Evolutionary conservation across 352 stramenopile genomes (phyloP), one percentile per base, ranked within the genome.

Genomic region (Thalassiosira ordinaria): DNA sequence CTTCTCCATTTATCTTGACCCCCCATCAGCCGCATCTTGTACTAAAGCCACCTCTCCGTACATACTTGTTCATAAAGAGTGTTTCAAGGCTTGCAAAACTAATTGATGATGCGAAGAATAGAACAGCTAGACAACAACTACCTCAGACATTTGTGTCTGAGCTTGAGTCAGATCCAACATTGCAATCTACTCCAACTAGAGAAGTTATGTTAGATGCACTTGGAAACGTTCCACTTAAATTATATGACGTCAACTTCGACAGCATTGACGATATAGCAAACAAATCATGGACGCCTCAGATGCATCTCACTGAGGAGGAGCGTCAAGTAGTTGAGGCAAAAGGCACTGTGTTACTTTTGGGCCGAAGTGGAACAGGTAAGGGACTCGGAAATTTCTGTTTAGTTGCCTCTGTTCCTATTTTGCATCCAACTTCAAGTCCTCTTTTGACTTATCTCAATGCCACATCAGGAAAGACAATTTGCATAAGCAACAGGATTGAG

Each of bases 41-140:
- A n/a, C n/a, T n/a, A n/a, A n/a, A n/a, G n/a, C n/a, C n/a, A n/a
- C n/a, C n/a, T n/a, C n/a, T n/a, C n/a, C n/a, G n/a, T n/a, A n/a
- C n/a, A n/a, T n/a, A n/a, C n/a, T n/a, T n/a, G n/a, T n/a, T n/a
- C n/a, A n/a, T n/a, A n/a, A 74, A 74, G 14, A 69, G 52, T 46
- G 84, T 92, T 0, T 87, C 80, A 8, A 73, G 84, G 0, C 63
- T 85, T 1, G 75, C 82, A 51, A 67, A 69, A 31, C 35, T 89
- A 16, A 92, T 92, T 68, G 86, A 89, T 55, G 81, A 90, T 57
- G 26, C 83, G n/a, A 78, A 88, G 74, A 87, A 69, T 31, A 59
- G 86, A 20, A 87, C 49, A 55, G 52, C 71, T 22, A 53, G 81
- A 3, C 65, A 89, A 53, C 44, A 74, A 26, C 39, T 79, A 22